Conservation (phyloP, 2,329 filamentous ascomycete genomes). For the Microsporum audouinii region DNA sequence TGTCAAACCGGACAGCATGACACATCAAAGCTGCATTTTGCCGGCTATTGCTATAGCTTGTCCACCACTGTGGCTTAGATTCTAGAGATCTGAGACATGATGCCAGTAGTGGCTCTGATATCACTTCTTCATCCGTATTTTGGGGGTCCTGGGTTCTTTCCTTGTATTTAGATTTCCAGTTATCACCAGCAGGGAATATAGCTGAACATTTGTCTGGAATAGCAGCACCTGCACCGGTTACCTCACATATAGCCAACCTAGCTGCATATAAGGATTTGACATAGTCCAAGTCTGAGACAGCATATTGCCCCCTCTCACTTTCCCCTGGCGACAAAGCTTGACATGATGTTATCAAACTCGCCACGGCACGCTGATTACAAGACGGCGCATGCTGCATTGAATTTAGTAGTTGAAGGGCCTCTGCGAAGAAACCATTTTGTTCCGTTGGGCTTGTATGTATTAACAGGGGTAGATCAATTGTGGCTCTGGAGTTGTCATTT, state of each 20-base stretch:
- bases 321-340: conserved; percentile 35
- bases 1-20: conserved; percentile 47
- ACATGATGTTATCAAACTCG: conserved; percentile 44
- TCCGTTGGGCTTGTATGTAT: conserved; percentile 18
- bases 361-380: conserved; percentile 44
- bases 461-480: conserved; percentile 22
- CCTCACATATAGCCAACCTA: conserved; percentile 52
- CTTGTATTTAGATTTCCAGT: neutral
- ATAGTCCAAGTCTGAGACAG: conserved; percentile 29
- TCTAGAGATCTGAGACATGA: conserved; percentile 45
- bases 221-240: conserved; percentile 41
- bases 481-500: conserved; percentile 7
- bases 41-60: conserved; percentile 51
- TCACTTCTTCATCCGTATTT: conserved; percentile 12
- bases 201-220: conserved; percentile 43
- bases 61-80: conserved; percentile 49
- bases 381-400: conserved; percentile 38
- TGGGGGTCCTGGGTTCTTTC: conserved; percentile 16
- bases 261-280: conserved; percentile 49
- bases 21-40: conserved; percentile 53
- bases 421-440: conserved; percentile 28
- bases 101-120: conserved; percentile 27
- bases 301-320: conserved; percentile 17
- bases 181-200: conserved; percentile 31
- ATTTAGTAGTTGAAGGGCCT: conserved; percentile 35